Conservation (phyloP, 2,329 filamentous ascomycete genomes). For the Plenodomus biglobosus region DNA sequence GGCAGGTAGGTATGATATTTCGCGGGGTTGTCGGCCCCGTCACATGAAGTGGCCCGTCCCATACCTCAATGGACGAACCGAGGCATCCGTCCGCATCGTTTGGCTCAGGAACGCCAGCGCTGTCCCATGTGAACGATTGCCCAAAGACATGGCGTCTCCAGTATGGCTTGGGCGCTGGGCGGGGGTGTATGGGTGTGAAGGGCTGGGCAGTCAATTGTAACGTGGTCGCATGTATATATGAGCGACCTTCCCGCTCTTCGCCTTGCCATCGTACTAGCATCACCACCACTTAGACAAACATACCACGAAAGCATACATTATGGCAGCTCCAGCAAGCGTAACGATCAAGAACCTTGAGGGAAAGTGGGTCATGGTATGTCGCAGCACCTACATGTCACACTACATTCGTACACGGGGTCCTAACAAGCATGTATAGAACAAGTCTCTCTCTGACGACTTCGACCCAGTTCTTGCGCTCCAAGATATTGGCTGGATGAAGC, state of each 20-base stretch:
- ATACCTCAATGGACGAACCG: conserved; percentile 18
- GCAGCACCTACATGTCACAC: not conserved
- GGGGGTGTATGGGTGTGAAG: conserved; percentile 13
- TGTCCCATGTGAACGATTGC: conserved; percentile 16
- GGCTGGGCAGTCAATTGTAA: not conserved
- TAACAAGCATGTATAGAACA: conserved; percentile 60
- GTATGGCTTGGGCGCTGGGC: conserved; percentile 13
- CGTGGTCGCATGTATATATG: not conserved
- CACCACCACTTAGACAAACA: not conserved
- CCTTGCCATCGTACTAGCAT: not conserved
- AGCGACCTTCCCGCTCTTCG: not conserved
- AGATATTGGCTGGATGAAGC: conserved; percentile 62
- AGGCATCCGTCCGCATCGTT: conserved; percentile 13
- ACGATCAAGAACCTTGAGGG: conserved; percentile 43
- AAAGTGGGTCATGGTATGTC: conserved; percentile 43
- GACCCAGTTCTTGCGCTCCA: conserved; percentile 69
- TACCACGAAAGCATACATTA: conserved; percentile 18
- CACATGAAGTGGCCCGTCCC: too few species aligned
- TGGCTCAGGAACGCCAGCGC: conserved; percentile 16
- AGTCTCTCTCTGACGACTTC: conserved; percentile 67
- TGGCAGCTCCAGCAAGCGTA: conserved; percentile 42
- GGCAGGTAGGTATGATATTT: too few species aligned
- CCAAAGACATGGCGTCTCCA: conserved; percentile 8
- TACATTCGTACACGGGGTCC: not conserved
- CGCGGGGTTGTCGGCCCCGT: too few species aligned